phyloP scores from a whole-genome alignment of 139 green algal species.

The Coelastrella sp. region DNA sequence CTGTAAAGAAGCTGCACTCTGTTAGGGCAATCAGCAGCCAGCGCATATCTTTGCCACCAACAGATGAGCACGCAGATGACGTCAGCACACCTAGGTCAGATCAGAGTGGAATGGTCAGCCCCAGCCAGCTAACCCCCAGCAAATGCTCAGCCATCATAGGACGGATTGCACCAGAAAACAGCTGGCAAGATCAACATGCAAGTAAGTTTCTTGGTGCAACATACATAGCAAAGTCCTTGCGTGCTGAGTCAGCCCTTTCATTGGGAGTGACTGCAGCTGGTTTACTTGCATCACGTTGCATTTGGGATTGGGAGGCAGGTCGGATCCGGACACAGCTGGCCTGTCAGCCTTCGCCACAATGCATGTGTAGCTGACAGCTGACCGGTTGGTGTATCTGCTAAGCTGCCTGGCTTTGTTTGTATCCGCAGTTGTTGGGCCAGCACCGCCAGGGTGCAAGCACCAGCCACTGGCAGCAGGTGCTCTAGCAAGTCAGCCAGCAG shows the following conservation, averaged over 20 bases:
- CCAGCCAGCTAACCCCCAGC: neutral
- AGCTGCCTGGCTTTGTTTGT: no score
- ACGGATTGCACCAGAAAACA: neutral
- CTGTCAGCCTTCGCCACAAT: no score
- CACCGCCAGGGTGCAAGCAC: neutral
- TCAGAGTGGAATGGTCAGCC: neutral
- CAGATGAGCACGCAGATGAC: neutral
- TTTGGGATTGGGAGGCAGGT: no score
- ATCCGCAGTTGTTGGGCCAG: neutral
- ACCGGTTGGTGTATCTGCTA: no score
- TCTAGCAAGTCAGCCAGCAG: neutral
- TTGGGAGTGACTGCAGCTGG: no score
- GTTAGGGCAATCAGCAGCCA: slow-evolving; percentile 1
- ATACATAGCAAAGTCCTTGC: neutral
- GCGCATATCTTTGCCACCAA: neutral
- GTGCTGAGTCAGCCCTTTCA: no score
- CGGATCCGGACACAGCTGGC: no score
- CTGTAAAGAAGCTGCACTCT: slow-evolving; percentile 13
- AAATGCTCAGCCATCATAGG: slow-evolving; percentile 7
- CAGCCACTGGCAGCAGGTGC: neutral
- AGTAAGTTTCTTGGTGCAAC: neutral
- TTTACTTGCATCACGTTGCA: no score
- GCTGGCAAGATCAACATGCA: neutral
- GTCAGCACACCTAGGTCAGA: neutral
- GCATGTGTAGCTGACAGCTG: no score